phyloP scores from a whole-genome alignment of 805 yeast species.

The Candida loeiensis region DNA sequence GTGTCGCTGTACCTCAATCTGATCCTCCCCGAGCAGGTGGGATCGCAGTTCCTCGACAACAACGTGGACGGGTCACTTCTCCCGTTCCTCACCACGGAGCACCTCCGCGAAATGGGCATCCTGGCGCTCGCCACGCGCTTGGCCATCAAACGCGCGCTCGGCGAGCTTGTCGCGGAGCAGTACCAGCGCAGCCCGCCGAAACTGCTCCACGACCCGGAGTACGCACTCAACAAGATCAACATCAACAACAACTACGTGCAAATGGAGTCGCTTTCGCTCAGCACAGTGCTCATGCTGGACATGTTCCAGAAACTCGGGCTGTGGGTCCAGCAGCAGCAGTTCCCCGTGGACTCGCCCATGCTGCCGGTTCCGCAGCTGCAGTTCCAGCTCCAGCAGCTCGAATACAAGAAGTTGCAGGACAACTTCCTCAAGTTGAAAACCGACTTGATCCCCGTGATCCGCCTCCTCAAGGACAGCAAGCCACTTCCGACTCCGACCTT shows the following conservation, averaged over 20 bases:
- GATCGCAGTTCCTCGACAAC: constrained; percentile 45
- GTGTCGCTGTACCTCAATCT: constrained; percentile 34
- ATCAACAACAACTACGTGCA: constrained; percentile 35
- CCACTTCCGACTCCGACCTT: constrained; percentile 66
- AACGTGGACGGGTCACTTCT: constrained; percentile 72
- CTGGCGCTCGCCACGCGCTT: constrained; percentile 52
- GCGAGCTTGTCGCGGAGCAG: constrained; percentile 45
- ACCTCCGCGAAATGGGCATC: constrained; percentile 72
- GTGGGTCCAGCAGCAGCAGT: constrained; percentile 16
- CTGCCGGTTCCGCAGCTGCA: constrained; percentile 15
- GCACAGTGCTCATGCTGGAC: constrained; percentile 34
- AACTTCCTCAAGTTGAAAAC: constrained; percentile 55
- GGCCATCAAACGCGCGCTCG: constrained; percentile 54
- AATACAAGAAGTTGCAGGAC: constrained; percentile 45
- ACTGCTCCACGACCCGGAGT: constrained; percentile 25
- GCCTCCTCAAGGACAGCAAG: constrained; percentile 58
- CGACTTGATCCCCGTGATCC: constrained; percentile 61
- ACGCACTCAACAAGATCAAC: constrained; percentile 28
- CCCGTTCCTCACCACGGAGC: constrained; percentile 63
- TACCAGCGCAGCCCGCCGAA: constrained; percentile 24
- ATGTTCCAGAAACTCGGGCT: constrained; percentile 25
- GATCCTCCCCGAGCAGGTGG: constrained; percentile 20
- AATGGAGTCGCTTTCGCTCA: constrained; percentile 36
- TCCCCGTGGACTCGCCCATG: constrained; percentile 4
- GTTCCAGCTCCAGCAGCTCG: constrained; percentile 18